Evolutionary conservation across 2,329 filamentous ascomycete species (phyloP).

Genomic region (Dactylellina cionopaga): DNA sequence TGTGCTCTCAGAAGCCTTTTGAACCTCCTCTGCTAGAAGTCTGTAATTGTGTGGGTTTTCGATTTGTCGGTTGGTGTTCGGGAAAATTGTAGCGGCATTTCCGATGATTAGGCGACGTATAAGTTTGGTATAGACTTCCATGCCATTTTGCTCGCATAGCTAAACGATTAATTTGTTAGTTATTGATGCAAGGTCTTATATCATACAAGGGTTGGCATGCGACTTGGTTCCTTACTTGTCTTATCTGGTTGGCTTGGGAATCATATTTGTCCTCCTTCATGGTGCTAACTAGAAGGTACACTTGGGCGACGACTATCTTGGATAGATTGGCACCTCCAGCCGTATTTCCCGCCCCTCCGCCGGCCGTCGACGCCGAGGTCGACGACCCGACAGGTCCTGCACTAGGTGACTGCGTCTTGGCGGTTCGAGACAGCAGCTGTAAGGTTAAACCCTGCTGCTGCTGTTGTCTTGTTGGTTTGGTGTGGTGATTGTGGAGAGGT

Average conservation of each 20-base stretch:
- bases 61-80: conserved; percentile 76
- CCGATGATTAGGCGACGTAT: conserved; percentile 90
- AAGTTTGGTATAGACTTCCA: conserved; percentile 98
- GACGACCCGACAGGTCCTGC: conserved; percentile 53
- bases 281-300: conserved; percentile 91
- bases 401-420: conserved; percentile 53
- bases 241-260: conserved; percentile 86
- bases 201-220: conserved; percentile 17
- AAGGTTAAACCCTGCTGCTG: conserved; percentile 52
- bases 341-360: conserved; percentile 40
- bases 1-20: conserved; percentile 81
- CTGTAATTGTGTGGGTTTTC: conserved; percentile 84
- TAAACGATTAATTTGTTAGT: conserved; percentile 60
- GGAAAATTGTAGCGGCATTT: conserved; percentile 92
- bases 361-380: conserved; percentile 53
- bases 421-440: conserved; percentile 52
- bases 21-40: conserved; percentile 82
- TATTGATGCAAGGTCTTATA: not conserved
- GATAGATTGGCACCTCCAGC: conserved; percentile 72
- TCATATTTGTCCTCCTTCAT: conserved; percentile 97
- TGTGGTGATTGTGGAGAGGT: conserved; percentile 18
- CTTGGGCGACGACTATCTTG: conserved; percentile 94
- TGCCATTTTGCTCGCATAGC: conserved; percentile 97
- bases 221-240: conserved; percentile 72
- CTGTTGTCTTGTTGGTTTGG: conserved; percentile 11